Conservation (phyloP, 23 red algal species). For the Gracilaria vermiculophylla region DNA sequence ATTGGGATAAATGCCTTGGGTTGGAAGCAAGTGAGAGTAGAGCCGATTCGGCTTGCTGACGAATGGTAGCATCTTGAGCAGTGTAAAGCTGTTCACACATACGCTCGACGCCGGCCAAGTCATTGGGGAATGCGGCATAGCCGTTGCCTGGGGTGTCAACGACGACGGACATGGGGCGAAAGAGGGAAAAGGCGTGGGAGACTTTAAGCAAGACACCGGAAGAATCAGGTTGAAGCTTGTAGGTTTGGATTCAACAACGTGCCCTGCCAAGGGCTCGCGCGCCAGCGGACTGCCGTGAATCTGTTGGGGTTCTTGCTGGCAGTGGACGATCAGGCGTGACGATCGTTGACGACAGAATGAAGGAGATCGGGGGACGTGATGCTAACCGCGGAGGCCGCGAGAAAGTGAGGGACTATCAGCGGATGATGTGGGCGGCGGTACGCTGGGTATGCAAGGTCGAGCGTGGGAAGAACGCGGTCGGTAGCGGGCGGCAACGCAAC, state of each 20-base stretch:
- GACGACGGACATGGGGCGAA: neutral
- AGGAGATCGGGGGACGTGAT: neutral
- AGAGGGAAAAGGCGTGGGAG: neutral
- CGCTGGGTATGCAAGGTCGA: neutral
- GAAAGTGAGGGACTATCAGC: neutral
- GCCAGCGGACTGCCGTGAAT: neutral
- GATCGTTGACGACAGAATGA: neutral
- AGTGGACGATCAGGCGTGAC: neutral
- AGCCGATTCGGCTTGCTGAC: conserved; percentile 60
- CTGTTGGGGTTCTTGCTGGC: neutral
- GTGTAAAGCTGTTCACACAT: conserved; percentile 83
- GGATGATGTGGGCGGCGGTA: neutral
- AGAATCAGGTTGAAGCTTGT: neutral
- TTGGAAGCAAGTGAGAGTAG: conserved; percentile 60
- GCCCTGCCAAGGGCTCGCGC: neutral
- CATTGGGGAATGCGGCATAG: conserved; percentile 59
- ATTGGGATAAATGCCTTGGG: conserved; percentile 51
- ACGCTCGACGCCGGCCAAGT: conserved; percentile 59
- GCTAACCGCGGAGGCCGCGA: neutral
- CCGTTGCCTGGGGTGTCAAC: conserved; percentile 44
- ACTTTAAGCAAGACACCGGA: neutral
- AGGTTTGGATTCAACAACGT: neutral
- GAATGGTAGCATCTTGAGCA: conserved; percentile 56
- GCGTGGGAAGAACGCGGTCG: neutral
- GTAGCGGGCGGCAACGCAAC: neutral